Evolutionary conservation across 2,329 filamentous ascomycete genomes (phyloP), one percentile per base, ranked within the genome.

Genomic region (Paecilomyces variotii): DNA sequence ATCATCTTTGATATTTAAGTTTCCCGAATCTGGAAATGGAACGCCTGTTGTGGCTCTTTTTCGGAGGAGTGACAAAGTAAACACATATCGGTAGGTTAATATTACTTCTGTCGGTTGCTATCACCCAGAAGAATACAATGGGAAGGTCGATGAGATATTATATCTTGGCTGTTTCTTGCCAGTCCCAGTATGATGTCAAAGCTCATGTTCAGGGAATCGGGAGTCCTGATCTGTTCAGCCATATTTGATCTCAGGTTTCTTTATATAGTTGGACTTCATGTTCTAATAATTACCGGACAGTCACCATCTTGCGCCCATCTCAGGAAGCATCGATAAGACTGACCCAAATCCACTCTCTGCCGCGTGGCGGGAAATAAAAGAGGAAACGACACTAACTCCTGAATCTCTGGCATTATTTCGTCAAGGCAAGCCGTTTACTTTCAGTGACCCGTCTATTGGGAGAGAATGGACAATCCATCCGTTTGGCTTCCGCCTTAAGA

Each of bases 381-480:
- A 88, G 67, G 86, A 88, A 68, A 88, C 86, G 0, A 76, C 74
- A 1, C 76, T 88, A 11, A 80, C 77, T 0, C 62, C 73, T 0
- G 65, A 71, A 0, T 76, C 78, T 0, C 66, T 87, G 5, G 73
- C 75, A 1, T 74, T 85, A 25, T 77, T 84, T 64, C 79, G 83
- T 19, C 75, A 79, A 26, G 86, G 85, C 1, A 84, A 84, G 59
- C 79, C 81, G 2, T 88, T 83, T 63, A 74, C 76, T 1, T 86
- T 88, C 61, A 64, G 66, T 4, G 85, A 88, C 63, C 66, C 76
- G 2, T 73, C 74, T 0, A 71, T 86, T 12, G 75, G 79, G 24
- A 80, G 83, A 26, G 76, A 82, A 65, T 88, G 86, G 85, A 84
- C 77, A 4, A 78, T 88, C 54, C 77, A 86, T 60, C 84, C 86